A percentile compares a stretch with the other conserved stretches of the same genome.
Conservation (phyloP, 352 stramenopile species). For the Pythium vanterpoolii region DNA sequence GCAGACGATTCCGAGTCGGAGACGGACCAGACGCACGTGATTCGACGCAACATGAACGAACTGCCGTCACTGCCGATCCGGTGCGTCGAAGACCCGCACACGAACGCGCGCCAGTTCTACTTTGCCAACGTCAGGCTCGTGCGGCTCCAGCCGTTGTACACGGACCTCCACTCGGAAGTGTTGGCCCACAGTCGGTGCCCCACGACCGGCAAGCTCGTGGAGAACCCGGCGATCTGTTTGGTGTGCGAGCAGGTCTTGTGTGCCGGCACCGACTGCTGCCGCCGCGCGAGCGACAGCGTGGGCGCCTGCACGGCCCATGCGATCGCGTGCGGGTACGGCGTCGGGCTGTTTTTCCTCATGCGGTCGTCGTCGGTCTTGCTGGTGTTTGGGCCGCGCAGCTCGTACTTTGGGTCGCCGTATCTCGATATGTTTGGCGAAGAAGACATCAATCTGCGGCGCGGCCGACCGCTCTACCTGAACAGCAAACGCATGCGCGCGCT, state of each 20-base stretch:
- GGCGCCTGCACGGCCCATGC: constrained; percentile 75
- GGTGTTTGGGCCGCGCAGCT: constrained; percentile 67
- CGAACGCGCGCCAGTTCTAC: constrained; percentile 33
- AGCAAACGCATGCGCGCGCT: constrained; percentile 70
- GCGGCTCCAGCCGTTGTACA: constrained; percentile 64
- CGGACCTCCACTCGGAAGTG: constrained; percentile 71
- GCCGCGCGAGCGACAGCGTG: constrained; percentile 58
- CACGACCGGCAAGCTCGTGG: constrained; percentile 62
- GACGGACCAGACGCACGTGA: constrained; percentile 24
- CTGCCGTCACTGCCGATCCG: constrained; percentile 60
- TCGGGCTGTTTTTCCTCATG: constrained; percentile 83
- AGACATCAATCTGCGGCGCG: constrained; percentile 78
- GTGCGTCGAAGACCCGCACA: constrained; percentile 33
- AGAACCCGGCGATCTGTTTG: constrained; percentile 80
- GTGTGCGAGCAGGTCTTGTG: constrained; percentile 77
- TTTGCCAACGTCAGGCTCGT: constrained; percentile 68
- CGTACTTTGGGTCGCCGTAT: constrained; percentile 84
- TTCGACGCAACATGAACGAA: constrained; percentile 43
- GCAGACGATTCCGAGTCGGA: constrained; percentile 15
- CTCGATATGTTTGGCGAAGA: constrained; percentile 89
- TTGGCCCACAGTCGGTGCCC: constrained; percentile 71
- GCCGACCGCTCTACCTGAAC: constrained; percentile 72
- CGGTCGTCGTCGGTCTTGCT: constrained; percentile 74
- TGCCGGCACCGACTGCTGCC: constrained; percentile 79
- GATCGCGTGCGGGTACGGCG: constrained; percentile 64